Conservation (phyloP, 176 grass and related monocot genomes). For the Hyparrhenia diplandra region DNA sequence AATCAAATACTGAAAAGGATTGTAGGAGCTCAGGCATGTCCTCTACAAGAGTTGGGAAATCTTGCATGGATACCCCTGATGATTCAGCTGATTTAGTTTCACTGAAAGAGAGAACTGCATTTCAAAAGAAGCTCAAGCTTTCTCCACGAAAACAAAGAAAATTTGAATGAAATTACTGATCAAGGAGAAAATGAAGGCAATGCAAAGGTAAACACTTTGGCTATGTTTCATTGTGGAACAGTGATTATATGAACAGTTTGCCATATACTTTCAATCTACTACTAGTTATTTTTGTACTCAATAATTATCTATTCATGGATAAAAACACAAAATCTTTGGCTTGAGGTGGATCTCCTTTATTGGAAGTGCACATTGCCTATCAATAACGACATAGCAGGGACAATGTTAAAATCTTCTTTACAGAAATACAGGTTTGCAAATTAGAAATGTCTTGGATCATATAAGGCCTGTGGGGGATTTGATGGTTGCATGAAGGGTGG, state of each 20-base stretch:
- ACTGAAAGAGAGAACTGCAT: not conserved
- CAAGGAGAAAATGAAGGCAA: slow-evolving; percentile 30
- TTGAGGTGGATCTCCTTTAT: not conserved
- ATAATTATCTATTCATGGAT: not conserved
- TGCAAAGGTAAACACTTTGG: slow-evolving; percentile 9
- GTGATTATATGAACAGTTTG: not conserved
- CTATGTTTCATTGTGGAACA: slow-evolving; percentile 12
- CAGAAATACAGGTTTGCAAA: not conserved
- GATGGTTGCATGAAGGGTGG: too few species aligned
- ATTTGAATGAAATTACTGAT: slow-evolving; percentile 1
- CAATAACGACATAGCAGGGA: not conserved
- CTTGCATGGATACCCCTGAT: slow-evolving; percentile 14
- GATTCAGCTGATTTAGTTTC: slow-evolving; percentile 30
- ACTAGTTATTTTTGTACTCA: not conserved
- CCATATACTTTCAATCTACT: slow-evolving; percentile 14
- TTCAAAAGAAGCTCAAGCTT: slow-evolving; percentile 22
- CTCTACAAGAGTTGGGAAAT: slow-evolving; percentile 32
- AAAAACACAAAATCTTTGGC: not conserved
- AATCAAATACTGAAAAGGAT: slow-evolving; percentile 21
- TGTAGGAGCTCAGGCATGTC: slow-evolving; percentile 7
- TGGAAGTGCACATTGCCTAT: slow-evolving; percentile 9
- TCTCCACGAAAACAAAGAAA: slow-evolving; percentile 40
- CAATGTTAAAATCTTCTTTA: not conserved
- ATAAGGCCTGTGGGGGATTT: not conserved
- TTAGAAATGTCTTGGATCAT: not conserved